phyloP scores from a whole-genome alignment of 1,139 yeast species.

The Entelexis sorbosivorans region DNA sequence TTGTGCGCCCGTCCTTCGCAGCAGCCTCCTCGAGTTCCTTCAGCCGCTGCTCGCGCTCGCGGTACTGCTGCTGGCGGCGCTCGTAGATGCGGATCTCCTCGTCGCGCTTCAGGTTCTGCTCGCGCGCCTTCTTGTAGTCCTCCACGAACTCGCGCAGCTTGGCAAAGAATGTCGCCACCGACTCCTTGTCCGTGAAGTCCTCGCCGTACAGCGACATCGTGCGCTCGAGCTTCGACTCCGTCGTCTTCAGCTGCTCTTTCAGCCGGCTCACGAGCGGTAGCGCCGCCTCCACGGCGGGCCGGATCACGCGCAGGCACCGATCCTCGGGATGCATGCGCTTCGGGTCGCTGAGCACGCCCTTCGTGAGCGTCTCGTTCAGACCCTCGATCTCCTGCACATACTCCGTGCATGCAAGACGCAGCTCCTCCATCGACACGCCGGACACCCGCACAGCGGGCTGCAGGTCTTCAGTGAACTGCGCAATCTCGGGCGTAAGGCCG shows the following conservation, averaged over 20 bases:
- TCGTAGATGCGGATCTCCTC: slow-evolving; percentile 71
- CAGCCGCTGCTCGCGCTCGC: slow-evolving; percentile 34
- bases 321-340: slow-evolving; percentile 68
- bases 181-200: slow-evolving; percentile 47
- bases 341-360: slow-evolving; percentile 67
- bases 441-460: slow-evolving; percentile 50
- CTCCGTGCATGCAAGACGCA: slow-evolving; percentile 59
- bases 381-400: slow-evolving; percentile 42
- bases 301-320: slow-evolving; percentile 43
- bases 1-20: slow-evolving; percentile 27
- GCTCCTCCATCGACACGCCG: slow-evolving; percentile 62
- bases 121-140: slow-evolving; percentile 66
- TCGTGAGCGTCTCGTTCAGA: slow-evolving; percentile 27
- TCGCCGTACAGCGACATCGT: slow-evolving; percentile 81
- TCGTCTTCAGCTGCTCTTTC: slow-evolving; percentile 44
- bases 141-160: slow-evolving; percentile 62
- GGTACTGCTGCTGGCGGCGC: slow-evolving; percentile 48
- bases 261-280: slow-evolving; percentile 47
- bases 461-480: slow-evolving; percentile 68
- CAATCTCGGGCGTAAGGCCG: slow-evolving; percentile 60
- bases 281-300: slow-evolving; percentile 49
- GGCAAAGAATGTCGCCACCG: slow-evolving; percentile 57
- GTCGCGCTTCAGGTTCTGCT: slow-evolving; percentile 66
- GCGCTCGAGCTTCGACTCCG: slow-evolving; percentile 45
- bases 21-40: slow-evolving; percentile 25